Conservation (phyloP, 179 eudicot genomes). For the Pouteria campechiana region DNA sequence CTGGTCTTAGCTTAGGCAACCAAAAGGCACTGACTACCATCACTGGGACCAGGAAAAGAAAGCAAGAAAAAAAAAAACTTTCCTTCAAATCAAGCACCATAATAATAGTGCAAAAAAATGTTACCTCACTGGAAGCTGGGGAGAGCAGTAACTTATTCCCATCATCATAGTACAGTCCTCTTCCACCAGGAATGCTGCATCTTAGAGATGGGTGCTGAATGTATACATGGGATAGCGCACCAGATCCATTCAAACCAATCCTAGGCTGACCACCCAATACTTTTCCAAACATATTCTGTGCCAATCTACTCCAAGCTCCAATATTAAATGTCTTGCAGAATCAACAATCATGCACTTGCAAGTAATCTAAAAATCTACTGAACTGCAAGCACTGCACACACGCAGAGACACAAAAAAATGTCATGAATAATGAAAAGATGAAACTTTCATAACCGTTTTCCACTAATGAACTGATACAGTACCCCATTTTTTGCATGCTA, state of each 20-base stretch:
- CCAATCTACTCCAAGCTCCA: background rate
- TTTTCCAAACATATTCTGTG: conserved; percentile 35
- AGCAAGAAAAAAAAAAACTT: no score
- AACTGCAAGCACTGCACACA: no score
- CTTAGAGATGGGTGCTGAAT: conserved; percentile 75
- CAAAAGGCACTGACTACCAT: no score
- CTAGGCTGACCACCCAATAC: conserved; percentile 61
- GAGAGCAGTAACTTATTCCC: conserved; percentile 65
- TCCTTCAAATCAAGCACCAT: background rate
- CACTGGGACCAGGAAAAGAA: no score
- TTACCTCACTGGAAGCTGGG: conserved; percentile 75
- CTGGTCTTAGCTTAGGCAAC: no score
- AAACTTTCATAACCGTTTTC: no score
- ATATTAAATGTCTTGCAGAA: background rate
- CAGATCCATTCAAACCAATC: conserved; percentile 54
- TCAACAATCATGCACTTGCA: no score
- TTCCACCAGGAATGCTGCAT: conserved; percentile 56
- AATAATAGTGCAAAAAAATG: conserved; percentile 3
- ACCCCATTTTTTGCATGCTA: no score
- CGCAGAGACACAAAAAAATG: no score
- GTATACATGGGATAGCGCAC: conserved; percentile 86
- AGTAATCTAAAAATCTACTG: no score
- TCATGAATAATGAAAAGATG: no score
- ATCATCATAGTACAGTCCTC: conserved; percentile 80
- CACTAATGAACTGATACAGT: no score